Percentiles rank a stretch among this genome's conserved stretches.
Conservation (phyloP, 345 rosid genomes). For the Nasturtium officinale region DNA sequence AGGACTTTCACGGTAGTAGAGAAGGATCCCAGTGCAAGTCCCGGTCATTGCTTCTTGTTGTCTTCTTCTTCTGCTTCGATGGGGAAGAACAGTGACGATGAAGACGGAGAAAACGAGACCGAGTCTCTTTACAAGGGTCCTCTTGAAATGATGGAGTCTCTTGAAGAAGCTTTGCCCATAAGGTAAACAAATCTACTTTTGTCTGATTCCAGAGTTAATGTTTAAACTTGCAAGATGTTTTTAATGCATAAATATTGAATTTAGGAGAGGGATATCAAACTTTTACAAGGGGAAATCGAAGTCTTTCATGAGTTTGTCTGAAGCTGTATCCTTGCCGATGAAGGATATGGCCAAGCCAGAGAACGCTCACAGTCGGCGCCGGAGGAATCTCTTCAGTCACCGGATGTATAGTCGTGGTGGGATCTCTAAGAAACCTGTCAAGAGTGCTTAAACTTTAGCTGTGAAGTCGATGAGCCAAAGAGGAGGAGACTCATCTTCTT, state of each 20-base stretch:
- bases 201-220: background rate
- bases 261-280: slow-evolving; percentile 71
- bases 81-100: slow-evolving; percentile 53
- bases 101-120: slow-evolving; percentile 51
- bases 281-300: slow-evolving; percentile 76
- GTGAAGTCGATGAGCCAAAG: slow-evolving; percentile 49
- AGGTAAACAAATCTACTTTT: slow-evolving; percentile 34
- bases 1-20: background rate
- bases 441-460: slow-evolving; percentile 54
- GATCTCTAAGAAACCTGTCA: slow-evolving; percentile 58
- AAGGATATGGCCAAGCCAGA: slow-evolving; percentile 68
- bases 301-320: slow-evolving; percentile 57
- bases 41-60: background rate
- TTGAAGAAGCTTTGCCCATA: slow-evolving; percentile 59
- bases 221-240: background rate
- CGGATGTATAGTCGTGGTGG: slow-evolving; percentile 47
- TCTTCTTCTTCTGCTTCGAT: slow-evolving; percentile 54
- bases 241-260: background rate
- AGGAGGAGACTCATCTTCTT: slow-evolving; percentile 46
- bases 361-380: slow-evolving; percentile 48
- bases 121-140: slow-evolving; percentile 59
- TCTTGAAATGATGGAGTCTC: slow-evolving; percentile 55
- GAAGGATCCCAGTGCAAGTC: background rate
- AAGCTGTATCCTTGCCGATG: slow-evolving; percentile 44
- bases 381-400: slow-evolving; percentile 57